These are phyloP conservation scores for Biancaea sappan DNA, from an alignment of 306 rosid species.

Conservation along the genomic window DNA sequence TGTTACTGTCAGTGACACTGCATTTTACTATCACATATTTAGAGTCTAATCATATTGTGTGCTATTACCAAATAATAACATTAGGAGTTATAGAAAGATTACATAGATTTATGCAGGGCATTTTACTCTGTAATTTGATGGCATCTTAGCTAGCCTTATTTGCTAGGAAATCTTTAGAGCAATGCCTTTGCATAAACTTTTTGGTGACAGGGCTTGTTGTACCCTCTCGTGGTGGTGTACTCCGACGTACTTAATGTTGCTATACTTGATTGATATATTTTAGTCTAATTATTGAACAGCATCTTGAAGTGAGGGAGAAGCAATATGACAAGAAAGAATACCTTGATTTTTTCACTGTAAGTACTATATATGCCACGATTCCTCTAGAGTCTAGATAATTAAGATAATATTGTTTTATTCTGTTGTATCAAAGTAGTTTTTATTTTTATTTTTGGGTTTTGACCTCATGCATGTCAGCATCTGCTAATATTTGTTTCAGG, in stretches of 20 bases:
- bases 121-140: conserved; percentile 1
- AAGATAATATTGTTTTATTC: background rate
- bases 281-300: conserved; percentile 47
- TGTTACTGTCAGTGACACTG: background rate
- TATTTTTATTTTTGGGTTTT: background rate
- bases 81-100: background rate
- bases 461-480: conserved; percentile 11
- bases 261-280: conserved; percentile 16
- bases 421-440: background rate
- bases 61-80: background rate
- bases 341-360: conserved; percentile 76
- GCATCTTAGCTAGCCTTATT: conserved; percentile 11
- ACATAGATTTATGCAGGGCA: background rate
- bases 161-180: background rate
- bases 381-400: background rate
- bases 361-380: conserved; percentile 33
- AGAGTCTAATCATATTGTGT: background rate
- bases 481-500: conserved; percentile 50
- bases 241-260: too few relatives aligned
- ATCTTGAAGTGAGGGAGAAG: conserved; percentile 94
- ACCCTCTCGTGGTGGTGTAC: background rate
- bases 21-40: conserved; percentile 9
- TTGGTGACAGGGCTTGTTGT: background rate
- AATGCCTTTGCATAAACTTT: background rate
- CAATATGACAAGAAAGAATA: conserved; percentile 84